Evolutionary conservation across 1,284 basidiomycete genomes (phyloP).

Genomic region (Cerrena zonata): DNA sequence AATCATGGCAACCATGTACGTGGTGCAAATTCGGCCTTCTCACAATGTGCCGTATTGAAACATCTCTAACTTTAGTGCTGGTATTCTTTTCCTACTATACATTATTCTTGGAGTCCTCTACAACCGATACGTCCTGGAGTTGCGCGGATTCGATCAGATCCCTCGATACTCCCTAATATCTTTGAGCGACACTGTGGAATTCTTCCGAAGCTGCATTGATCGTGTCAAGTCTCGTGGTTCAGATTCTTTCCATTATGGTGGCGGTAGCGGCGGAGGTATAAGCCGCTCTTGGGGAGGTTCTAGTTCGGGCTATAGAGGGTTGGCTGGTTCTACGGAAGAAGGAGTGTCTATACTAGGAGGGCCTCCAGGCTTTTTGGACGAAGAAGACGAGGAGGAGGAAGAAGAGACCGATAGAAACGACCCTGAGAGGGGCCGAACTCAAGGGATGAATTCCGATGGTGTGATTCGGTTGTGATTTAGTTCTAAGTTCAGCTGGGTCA

Average conservation of each 20-base stretch:
- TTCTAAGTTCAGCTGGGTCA: neutral
- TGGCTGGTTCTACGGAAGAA: constrained; percentile 28
- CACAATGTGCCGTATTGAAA: constrained; percentile 15
- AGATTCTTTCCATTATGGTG: no score
- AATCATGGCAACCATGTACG: constrained; percentile 48
- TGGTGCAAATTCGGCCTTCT: constrained; percentile 11
- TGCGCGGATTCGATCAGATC: constrained; percentile 60
- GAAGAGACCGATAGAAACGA: constrained; percentile 4
- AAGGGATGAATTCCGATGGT: constrained; percentile 26
- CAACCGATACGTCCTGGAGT: constrained; percentile 61
- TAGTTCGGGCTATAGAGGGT: constrained; percentile 24
- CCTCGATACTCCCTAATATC: constrained; percentile 53
- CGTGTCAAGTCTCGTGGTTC: constrained; percentile 20
- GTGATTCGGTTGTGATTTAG: constrained; percentile 28
- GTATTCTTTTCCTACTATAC: constrained; percentile 51
- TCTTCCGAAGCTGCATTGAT: constrained; percentile 22
- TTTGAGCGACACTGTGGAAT: constrained; percentile 25
- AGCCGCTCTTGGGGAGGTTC: constrained; percentile 16
- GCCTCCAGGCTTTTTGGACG: constrained; percentile 27
- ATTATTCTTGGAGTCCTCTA: constrained; percentile 59
- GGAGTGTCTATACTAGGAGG: constrained; percentile 27
- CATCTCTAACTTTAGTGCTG: constrained; percentile 33
- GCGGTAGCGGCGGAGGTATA: constrained; percentile 16
- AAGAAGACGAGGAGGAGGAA: constrained; percentile 27
- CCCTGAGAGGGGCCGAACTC: constrained; percentile 14